These are phyloP conservation scores for Lipomyces yamadae DNA, from an alignment of 805 yeast species.

Conservation along the genomic window DNA sequence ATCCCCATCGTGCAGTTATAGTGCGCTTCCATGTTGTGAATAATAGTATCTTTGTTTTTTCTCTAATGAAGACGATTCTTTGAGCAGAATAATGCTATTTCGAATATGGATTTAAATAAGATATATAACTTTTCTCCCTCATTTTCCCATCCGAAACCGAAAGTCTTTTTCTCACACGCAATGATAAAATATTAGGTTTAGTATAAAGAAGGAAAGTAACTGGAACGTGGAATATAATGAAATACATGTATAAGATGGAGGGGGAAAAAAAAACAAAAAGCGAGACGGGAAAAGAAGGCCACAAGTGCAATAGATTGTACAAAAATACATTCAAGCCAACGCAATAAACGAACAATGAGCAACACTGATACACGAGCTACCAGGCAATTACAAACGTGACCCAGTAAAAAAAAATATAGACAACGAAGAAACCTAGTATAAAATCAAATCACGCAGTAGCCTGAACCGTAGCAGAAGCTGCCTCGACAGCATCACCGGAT, in stretches of 20 bases:
- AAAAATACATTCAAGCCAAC: constrained; percentile 8
- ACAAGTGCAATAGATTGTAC: constrained; percentile 6
- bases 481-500: constrained; percentile 18
- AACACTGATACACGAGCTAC: constrained; percentile 1
- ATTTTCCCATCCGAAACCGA: neutral
- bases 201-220: constrained; percentile 9
- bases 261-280: neutral
- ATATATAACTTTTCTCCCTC: constrained; percentile 7
- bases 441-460: constrained; percentile 6
- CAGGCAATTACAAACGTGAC: neutral
- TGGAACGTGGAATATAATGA: neutral
- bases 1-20: neutral
- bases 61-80: too few relatives aligned
- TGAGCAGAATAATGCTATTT: neutral
- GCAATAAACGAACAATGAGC: constrained; percentile 3
- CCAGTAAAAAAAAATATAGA: constrained; percentile 1
- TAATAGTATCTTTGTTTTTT: neutral
- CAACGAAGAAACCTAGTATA: neutral
- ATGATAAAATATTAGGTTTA: neutral
- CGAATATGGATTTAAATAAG: neutral
- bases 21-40: neutral
- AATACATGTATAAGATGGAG: neutral
- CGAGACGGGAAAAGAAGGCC: neutral
- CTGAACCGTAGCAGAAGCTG: constrained; percentile 20
- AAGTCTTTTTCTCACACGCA: neutral